A percentile compares a stretch with the other conserved stretches of the same genome.
Evolutionary conservation across 2,329 filamentous ascomycete genomes (phyloP).

Genomic region (Diplodia sapinea): DNA sequence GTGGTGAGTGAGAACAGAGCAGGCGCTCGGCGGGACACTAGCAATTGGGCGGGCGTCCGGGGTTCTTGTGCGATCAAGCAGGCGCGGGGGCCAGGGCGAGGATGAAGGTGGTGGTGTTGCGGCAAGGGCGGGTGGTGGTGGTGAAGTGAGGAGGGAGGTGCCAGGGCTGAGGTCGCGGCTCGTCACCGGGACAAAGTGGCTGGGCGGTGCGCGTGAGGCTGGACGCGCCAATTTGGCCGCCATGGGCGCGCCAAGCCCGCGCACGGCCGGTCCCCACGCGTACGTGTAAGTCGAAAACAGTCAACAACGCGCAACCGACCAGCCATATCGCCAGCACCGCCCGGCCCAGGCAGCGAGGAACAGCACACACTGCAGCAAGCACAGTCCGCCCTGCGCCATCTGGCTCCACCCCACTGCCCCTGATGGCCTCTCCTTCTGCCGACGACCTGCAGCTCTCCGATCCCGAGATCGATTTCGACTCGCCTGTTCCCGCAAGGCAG

Average conservation of each 20-base stretch:
- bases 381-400: constrained; percentile 12
- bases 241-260: constrained; percentile 11
- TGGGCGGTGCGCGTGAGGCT: constrained; percentile 18
- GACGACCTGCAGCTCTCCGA: constrained; percentile 60
- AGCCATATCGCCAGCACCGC: constrained; percentile 26
- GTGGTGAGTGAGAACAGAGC: background rate
- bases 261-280: constrained; percentile 25
- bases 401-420: background rate
- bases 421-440: constrained; percentile 51
- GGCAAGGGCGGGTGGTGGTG: constrained; percentile 24
- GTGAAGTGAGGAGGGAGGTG: constrained; percentile 24
- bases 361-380: constrained; percentile 27
- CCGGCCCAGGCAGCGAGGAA: constrained; percentile 24
- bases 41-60: constrained; percentile 10
- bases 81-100: constrained; percentile 5
- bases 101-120: background rate
- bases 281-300: constrained; percentile 28
- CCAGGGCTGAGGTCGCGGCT: constrained; percentile 19
- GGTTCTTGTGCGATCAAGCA: constrained; percentile 16
- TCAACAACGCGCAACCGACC: constrained; percentile 18
- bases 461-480: constrained; percentile 62
- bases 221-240: background rate
- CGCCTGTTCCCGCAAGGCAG: constrained; percentile 55
- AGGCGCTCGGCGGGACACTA: constrained; percentile 1
- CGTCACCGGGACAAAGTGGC: constrained; percentile 5